These are phyloP conservation scores for Vitis hybrid DNA, from an alignment of 177 flowering plant species.

Conservation along the genomic window DNA sequence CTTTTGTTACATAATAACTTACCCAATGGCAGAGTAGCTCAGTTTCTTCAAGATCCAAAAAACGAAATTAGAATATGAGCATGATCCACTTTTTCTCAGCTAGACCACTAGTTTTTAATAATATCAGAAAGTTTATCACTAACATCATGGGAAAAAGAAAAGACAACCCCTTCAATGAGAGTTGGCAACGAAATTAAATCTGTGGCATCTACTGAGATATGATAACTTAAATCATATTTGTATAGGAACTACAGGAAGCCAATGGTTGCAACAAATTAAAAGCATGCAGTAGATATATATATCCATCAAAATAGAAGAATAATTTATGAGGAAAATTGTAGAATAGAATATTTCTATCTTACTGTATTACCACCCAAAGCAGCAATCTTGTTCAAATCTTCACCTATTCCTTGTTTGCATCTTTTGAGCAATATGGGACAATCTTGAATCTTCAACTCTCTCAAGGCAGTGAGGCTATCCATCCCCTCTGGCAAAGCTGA, in stretches of 20 bases:
- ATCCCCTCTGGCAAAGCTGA: constrained; percentile 7
- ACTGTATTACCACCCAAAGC: not conserved
- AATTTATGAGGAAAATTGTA: no score
- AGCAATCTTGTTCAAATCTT: constrained; percentile 15
- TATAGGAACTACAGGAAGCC: no score
- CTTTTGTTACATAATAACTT: constrained; percentile 73
- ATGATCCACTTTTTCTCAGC: constrained; percentile 78
- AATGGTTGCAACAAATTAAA: no score
- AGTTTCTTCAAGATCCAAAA: constrained; percentile 65
- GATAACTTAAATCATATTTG: constrained; percentile 46
- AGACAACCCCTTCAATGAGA: no score
- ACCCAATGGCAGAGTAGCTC: constrained; percentile 77
- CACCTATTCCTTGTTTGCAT: constrained; percentile 5
- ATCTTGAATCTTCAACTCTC: not conserved
- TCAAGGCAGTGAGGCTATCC: not conserved
- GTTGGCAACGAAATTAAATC: no score
- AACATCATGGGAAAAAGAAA: no score
- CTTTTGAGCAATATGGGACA: constrained; percentile 3
- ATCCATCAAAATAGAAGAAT: no score
- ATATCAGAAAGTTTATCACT: no score
- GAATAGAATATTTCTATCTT: no score
- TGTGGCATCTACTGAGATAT: constrained; percentile 89
- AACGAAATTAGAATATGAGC: constrained; percentile 48
- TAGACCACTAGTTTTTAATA: constrained; percentile 8
- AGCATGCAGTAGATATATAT: no score